Evolutionary conservation across 2,329 filamentous ascomycete genomes (phyloP), one percentile per base, ranked within the genome.

Genomic region (Alternaria metachromatica): DNA sequence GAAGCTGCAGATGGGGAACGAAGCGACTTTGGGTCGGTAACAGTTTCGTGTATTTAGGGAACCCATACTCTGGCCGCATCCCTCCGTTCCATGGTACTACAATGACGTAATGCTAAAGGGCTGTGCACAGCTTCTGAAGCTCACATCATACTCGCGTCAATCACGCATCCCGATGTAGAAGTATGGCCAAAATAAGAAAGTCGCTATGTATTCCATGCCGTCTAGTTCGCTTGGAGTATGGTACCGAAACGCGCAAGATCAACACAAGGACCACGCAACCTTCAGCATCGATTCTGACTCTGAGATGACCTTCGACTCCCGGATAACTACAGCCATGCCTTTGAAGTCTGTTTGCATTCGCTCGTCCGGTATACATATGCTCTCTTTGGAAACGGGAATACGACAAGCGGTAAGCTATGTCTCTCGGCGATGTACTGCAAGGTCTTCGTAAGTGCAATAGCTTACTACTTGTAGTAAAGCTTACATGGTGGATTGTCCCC

Each of bases 101-200:
- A n/a, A n/a, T 5, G 15, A 10, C 2, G 8, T 41, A 41, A 10
- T 8, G 33, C 33, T n/a, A 2, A 37, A 5, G 13, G 15, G 13
- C 7, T n/a, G 8, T 8, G 15, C 15, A 9, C 4, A 10, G 5
- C 2, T 4, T 41, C 4, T n/a, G 15, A 41, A n/a, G 7, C 33
- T n/a, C 15, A 41, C 33, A 41, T 2, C 30, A 37, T 1, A 37
- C 13, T 15, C 5, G 13, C 13, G 0, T 1, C 30, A 33, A 33
- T 12, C 7, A 0, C 0, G 5, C 3, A 9, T n/a, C 12, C 4
- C 4, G 13, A n/a, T 9, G 4, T 0, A 41, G 15, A 41, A 41
- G 15, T 3, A 41, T 41, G 15, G 15, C 10, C 4, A n/a, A n/a
- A 4, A 1, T 41, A 1, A 37, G 13, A 37, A 37, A 37, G 0